These are phyloP conservation scores for Cladophialophora exuberans DNA, from an alignment of 2,329 filamentous ascomycete species.

Conservation along the genomic window DNA sequence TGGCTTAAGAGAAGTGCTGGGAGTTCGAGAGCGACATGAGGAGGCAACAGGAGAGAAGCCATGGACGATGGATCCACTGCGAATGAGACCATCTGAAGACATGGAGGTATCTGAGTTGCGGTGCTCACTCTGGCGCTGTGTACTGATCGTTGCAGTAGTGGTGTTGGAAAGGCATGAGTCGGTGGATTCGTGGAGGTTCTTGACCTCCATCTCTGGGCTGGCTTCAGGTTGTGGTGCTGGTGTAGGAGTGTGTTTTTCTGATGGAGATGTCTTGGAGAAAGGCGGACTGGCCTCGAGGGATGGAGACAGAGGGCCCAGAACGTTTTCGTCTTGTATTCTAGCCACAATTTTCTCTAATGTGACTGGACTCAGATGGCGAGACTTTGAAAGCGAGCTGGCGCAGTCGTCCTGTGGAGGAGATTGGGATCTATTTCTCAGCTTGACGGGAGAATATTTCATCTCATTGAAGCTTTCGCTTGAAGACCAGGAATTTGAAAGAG, in stretches of 20 bases:
- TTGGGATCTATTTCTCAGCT: conserved; percentile 33
- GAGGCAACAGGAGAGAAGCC: conserved; percentile 79
- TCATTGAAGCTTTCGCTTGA: conserved; percentile 58
- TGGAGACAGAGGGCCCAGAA: conserved; percentile 61
- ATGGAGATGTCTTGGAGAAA: conserved; percentile 45
- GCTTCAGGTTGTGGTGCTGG: conserved; percentile 47
- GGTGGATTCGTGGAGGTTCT: conserved; percentile 51
- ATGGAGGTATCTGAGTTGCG: conserved; percentile 65
- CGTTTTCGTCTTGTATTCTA: conserved; percentile 83
- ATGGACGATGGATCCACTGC: conserved; percentile 72
- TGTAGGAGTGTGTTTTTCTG: conserved; percentile 35
- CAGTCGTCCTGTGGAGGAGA: conserved; percentile 25
- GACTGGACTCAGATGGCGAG: conserved; percentile 86
- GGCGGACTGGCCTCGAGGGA: conserved; percentile 46
- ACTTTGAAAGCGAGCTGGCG: conserved; percentile 59
- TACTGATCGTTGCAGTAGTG: conserved; percentile 54
- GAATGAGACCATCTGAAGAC: conserved; percentile 60
- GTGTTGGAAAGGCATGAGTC: conserved; percentile 65
- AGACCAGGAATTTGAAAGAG: conserved; percentile 76
- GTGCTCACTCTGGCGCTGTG: conserved; percentile 50
- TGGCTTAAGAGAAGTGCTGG: conserved; percentile 6
- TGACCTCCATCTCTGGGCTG: conserved; percentile 42
- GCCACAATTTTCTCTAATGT: conserved; percentile 93
- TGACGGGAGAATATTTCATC: conserved; percentile 59
- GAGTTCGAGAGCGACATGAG: conserved; percentile 62